Evolutionary conservation across 2,329 filamentous ascomycete species (phyloP).

Genomic region (Aspergillus piperis): DNA sequence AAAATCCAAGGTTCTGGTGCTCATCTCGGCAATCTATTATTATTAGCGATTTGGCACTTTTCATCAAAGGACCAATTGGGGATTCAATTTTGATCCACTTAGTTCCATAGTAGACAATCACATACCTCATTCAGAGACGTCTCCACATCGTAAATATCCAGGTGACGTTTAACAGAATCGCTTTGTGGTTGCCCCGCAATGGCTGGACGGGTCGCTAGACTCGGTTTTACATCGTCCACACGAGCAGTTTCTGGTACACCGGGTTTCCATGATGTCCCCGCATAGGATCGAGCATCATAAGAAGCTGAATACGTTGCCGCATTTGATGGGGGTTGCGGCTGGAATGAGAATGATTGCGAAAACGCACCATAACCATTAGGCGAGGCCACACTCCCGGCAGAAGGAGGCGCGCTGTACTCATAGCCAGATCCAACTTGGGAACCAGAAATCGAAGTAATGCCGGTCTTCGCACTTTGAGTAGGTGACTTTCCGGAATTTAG

Average conservation of each 20-base stretch:
- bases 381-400: constrained; percentile 41
- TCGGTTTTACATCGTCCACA: constrained; percentile 39
- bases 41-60: constrained; percentile 18
- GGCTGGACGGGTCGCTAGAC: constrained; percentile 28
- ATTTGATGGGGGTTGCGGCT: constrained; percentile 34
- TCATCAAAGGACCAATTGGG: not conserved
- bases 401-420: constrained; percentile 41
- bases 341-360: constrained; percentile 34
- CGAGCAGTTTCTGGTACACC: constrained; percentile 28
- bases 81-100: not conserved
- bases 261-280: constrained; percentile 30
- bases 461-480: constrained; percentile 43
- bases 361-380: constrained; percentile 39
- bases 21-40: constrained; percentile 47
- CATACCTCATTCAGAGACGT: constrained; percentile 51
- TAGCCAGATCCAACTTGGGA: constrained; percentile 41
- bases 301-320: constrained; percentile 34
- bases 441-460: constrained; percentile 38
- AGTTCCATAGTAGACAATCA: constrained; percentile 6
- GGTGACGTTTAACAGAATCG: constrained; percentile 62
- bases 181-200: constrained; percentile 38
- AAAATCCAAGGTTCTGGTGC: constrained; percentile 48
- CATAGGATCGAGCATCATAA: constrained; percentile 37
- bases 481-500: constrained; percentile 45
- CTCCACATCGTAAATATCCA: constrained; percentile 64